phyloP scores from a whole-genome alignment of 2,329 filamentous ascomycete genomes.

The Trichoderma sp. region DNA sequence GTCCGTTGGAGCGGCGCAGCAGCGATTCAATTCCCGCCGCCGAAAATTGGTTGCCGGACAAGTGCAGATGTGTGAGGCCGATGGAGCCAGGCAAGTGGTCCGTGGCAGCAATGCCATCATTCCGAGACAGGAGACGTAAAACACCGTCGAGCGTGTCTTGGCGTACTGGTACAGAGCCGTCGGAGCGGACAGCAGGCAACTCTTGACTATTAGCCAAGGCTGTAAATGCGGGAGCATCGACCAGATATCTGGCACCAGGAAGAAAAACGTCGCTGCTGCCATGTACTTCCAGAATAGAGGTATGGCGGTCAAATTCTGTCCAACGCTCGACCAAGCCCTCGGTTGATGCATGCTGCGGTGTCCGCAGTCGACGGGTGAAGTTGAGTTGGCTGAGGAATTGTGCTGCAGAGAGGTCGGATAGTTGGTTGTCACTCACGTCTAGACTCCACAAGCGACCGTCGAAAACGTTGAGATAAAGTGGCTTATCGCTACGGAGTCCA shows the following conservation, averaged over 20 bases:
- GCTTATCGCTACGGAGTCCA: slow-evolving; percentile 41
- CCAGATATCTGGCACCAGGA: slow-evolving; percentile 47
- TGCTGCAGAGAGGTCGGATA: slow-evolving; percentile 46
- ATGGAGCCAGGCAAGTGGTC: slow-evolving; percentile 23
- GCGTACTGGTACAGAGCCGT: slow-evolving; percentile 26
- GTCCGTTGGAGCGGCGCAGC: slow-evolving; percentile 42
- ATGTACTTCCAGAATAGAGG: neutral
- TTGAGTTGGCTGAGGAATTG: neutral
- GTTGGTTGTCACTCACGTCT: slow-evolving; percentile 51
- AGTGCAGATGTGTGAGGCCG: slow-evolving; percentile 52
- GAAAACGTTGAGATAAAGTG: slow-evolving; percentile 34
- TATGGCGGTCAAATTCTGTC: neutral
- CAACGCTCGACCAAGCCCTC: neutral
- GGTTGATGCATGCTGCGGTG: neutral
- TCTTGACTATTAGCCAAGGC: neutral
- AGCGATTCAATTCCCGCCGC: slow-evolving; percentile 42
- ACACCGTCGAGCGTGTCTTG: slow-evolving; percentile 31
- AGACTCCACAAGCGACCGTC: slow-evolving; percentile 53
- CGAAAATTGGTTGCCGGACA: slow-evolving; percentile 51
- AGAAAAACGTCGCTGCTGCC: slow-evolving; percentile 40
- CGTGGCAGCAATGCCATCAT: slow-evolving; percentile 21
- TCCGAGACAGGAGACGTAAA: slow-evolving; percentile 26
- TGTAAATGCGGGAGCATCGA: slow-evolving; percentile 44
- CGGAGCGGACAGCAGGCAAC: slow-evolving; percentile 30
- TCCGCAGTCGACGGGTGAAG: neutral